A percentile compares a stretch with the other conserved stretches of the same genome.
Evolutionary conservation across 2,329 filamentous ascomycete species (phyloP).

Genomic region (Colletotrichum cuscutae): DNA sequence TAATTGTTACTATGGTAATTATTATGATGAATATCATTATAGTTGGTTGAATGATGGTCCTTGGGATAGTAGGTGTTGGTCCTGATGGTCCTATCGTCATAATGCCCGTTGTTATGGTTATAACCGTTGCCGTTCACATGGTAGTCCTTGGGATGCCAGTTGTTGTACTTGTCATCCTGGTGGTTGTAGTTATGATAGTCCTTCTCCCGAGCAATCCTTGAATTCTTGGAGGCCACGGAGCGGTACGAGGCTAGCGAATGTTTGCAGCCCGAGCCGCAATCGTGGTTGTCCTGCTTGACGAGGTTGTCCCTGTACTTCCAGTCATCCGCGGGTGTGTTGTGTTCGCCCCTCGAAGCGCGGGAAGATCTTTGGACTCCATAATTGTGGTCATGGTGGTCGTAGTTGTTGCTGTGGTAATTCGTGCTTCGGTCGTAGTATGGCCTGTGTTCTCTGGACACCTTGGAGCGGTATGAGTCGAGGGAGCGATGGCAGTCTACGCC

Average conservation of each 20-base stretch:
- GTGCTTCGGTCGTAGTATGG: not conserved
- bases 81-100: not conserved
- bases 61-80: not conserved
- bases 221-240: not conserved
- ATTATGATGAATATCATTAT: not conserved
- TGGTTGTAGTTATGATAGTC: not conserved
- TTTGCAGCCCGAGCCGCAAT: not conserved
- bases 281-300: not conserved
- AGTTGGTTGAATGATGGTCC: not conserved
- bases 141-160: too few relatives aligned
- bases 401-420: not conserved
- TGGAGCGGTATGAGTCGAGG: not conserved
- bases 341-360: not conserved
- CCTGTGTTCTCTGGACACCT: not conserved
- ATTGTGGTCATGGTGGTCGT: not conserved
- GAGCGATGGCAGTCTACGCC: not conserved
- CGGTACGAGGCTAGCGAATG: not conserved
- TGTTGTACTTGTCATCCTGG: not conserved
- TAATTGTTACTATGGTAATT: not conserved
- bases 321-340: not conserved
- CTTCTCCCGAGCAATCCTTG: not conserved
- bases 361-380: not conserved
- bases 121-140: too few relatives aligned
- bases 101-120: not conserved
- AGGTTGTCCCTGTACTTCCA: conserved; percentile 16